Conservation (phyloP, 495 filamentous ascomycete genomes). For the Penicillium manginii region DNA sequence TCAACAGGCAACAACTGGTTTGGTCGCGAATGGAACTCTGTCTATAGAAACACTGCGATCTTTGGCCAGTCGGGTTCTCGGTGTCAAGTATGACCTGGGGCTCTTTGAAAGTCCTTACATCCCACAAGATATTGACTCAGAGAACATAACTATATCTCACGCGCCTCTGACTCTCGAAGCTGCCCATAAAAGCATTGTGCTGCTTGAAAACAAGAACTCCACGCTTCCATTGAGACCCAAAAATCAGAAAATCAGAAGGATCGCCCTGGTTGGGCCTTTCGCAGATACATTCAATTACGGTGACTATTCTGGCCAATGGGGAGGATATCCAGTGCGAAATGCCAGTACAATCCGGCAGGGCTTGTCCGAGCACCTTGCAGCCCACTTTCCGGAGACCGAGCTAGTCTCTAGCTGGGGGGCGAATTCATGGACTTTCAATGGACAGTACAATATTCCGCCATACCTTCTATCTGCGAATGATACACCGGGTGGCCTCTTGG, state of each 20-base stretch:
- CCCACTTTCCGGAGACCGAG: slow-evolving; percentile 24
- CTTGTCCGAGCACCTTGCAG: slow-evolving; percentile 34
- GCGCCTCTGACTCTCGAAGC: slow-evolving; percentile 14
- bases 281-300: slow-evolving; percentile 47
- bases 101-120: slow-evolving; percentile 15
- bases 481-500: slow-evolving; percentile 34
- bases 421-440: slow-evolving; percentile 47
- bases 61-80: slow-evolving; percentile 6
- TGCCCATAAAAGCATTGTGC: slow-evolving; percentile 12
- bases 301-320: slow-evolving; percentile 44
- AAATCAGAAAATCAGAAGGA: slow-evolving; percentile 3
- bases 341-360: slow-evolving; percentile 45
- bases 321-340: slow-evolving; percentile 39
- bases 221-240: background rate
- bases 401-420: slow-evolving; percentile 46
- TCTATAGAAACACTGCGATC: background rate
- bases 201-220: slow-evolving; percentile 14
- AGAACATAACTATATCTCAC: slow-evolving; percentile 10
- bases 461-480: slow-evolving; percentile 42
- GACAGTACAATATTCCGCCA: slow-evolving; percentile 43
- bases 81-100: slow-evolving; percentile 13
- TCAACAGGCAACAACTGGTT: slow-evolving; percentile 3
- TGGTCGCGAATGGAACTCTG: slow-evolving; percentile 9
- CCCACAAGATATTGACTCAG: slow-evolving; percentile 1
- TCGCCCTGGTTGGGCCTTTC: slow-evolving; percentile 39